A percentile compares a stretch with the other conserved stretches of the same genome.
These are phyloP conservation scores for Astrocystis sublimbata DNA, from an alignment of 495 filamentous ascomycete genomes.

Conservation along the genomic window DNA sequence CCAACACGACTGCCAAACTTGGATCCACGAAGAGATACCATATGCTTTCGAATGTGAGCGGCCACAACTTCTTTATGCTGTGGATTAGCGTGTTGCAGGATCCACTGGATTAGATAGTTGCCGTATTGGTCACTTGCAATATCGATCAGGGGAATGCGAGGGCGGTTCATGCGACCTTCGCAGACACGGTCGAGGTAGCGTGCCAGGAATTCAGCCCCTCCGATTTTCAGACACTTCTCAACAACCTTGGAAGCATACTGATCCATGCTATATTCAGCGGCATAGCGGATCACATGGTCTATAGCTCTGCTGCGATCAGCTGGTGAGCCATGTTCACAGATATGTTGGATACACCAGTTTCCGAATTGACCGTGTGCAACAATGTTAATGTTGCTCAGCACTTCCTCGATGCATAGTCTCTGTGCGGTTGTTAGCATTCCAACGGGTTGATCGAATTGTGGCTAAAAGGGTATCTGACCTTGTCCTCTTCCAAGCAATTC, in stretches of 20 bases:
- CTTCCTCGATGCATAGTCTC: slow-evolving; percentile 96
- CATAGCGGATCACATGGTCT: slow-evolving; percentile 90
- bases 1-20: slow-evolving; percentile 98
- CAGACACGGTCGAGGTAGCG: slow-evolving; percentile 94
- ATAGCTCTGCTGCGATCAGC: slow-evolving; percentile 89
- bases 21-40: slow-evolving; percentile 97
- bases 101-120: slow-evolving; percentile 97
- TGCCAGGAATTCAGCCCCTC: slow-evolving; percentile 83
- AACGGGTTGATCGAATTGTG: neutral
- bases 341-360: slow-evolving; percentile 99
- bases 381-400: slow-evolving; percentile 88
- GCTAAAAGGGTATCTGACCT: slow-evolving; percentile 58
- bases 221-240: slow-evolving; percentile 98
- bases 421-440: slow-evolving; percentile 47
- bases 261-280: slow-evolving; percentile 97
- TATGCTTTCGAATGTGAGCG: slow-evolving; percentile 94
- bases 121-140: slow-evolving; percentile 98
- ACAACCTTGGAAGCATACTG: slow-evolving; percentile 99
- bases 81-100: slow-evolving; percentile 80
- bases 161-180: slow-evolving; percentile 84
- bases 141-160: slow-evolving; percentile 95
- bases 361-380: slow-evolving; percentile 98
- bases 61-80: slow-evolving; percentile 93
- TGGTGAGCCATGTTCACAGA: slow-evolving; percentile 94
- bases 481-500: slow-evolving; percentile 97